Conservation (phyloP, 2,329 filamentous ascomycete species). For the Arachnomyces sp. region DNA sequence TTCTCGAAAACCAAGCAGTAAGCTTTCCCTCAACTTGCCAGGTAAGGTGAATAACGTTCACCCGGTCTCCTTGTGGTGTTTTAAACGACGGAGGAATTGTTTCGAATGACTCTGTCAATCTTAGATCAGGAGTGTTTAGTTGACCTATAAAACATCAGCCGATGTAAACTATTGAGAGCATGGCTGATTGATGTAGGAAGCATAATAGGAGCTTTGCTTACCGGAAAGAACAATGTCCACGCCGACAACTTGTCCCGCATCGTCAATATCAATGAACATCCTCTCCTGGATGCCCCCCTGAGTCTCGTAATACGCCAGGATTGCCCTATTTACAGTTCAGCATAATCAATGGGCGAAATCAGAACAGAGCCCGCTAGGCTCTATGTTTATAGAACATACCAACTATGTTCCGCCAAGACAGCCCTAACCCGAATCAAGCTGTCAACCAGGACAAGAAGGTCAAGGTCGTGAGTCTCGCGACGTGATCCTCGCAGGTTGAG, state of each 20-base stretch:
- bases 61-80: constrained; percentile 5
- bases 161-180: background rate
- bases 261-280: constrained; percentile 7
- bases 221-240: constrained; percentile 5
- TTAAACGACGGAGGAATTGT: constrained; percentile 4
- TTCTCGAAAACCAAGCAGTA: constrained; percentile 3
- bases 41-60: constrained; percentile 6
- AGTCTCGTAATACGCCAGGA: constrained; percentile 3
- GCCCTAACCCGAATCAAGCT: constrained; percentile 4
- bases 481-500: constrained; percentile 5
- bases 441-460: constrained; percentile 2
- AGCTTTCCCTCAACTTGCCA: constrained; percentile 7
- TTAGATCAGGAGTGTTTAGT: constrained; percentile 1
- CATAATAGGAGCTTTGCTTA: background rate
- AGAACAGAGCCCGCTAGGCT: no score
- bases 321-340: constrained; percentile 4
- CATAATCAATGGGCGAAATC: background rate
- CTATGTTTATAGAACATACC: constrained; percentile 1
- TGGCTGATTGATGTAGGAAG: background rate
- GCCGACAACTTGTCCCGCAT: constrained; percentile 5
- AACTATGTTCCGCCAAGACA: constrained; percentile 4
- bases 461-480: constrained; percentile 5
- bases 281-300: constrained; percentile 2
- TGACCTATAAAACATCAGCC: constrained; percentile 3
- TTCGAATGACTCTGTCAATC: constrained; percentile 4